Base-by-base conservation (phyloP, 2,329 filamentous ascomycete species). In the Tolypocladium nubicola region DNA sequence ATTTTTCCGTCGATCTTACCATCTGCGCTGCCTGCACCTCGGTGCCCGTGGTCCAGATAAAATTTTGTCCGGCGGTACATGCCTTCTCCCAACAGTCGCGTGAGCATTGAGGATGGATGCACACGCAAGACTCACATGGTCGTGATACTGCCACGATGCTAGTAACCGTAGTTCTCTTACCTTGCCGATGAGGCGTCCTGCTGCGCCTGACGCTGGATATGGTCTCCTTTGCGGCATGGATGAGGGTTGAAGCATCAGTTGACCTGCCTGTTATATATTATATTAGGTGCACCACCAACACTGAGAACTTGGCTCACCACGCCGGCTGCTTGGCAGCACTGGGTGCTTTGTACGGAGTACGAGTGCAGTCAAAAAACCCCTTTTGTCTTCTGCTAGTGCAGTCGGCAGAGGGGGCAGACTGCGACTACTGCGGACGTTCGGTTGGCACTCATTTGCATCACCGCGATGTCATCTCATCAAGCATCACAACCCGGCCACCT, bases 1-100 rank as follows among this genome's bases (percentile, higher is more conserved):
- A 58, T 26, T 67, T 58, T 61, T 62, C 71, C 75, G 73, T 70
- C 70, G 71, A 72, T 61, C 76, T 79, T 79, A 78, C 77, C 76
- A 71, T 77, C 71, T 77, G 73, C 66, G 69, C 73, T 72, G 71
- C 65, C 63, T 58, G 65, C 63, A 63, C 63, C 64, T 58, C 57
- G 60, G 61, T 69, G 67, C 67, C 59, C 66, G 69, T 68, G 69
- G 68, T 65, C 58, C 60, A 67, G 67, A 69, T 67, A 71, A 69
- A 71, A 71, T 65, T 64, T 67, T 66, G 61, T 65, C 55, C 62
- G 58, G 67, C 68, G 71, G 66, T 58, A 73, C 71, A 73, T 68
- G 11, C 57, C 58, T 53, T 35, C 26, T 35, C 47, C 26, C 45
- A 30, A 23, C 38, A 23, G 13, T 40, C 21, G n/a, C 19, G 37